phyloP scores from a whole-genome alignment of 2,329 filamentous ascomycete genomes.

The Stemphylium beticola region DNA sequence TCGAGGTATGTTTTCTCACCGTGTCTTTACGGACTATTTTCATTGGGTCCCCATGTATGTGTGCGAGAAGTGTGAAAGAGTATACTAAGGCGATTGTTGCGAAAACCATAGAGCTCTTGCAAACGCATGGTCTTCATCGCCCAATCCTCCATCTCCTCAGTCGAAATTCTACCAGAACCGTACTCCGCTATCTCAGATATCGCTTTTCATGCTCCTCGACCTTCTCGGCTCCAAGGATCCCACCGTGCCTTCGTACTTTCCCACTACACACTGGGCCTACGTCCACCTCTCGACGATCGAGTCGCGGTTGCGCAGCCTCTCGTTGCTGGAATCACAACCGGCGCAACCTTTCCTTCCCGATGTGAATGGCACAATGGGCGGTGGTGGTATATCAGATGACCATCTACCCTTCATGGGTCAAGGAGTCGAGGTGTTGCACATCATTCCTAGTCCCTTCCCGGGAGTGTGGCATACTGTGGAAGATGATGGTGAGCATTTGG shows the following conservation, averaged over 20 bases:
- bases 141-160: slow-evolving; percentile 70
- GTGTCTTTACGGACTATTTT: neutral
- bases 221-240: slow-evolving; percentile 76
- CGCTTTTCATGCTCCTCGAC: slow-evolving; percentile 89
- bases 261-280: slow-evolving; percentile 94
- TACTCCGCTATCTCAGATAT: slow-evolving; percentile 78
- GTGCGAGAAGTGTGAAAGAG: neutral
- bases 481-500: slow-evolving; percentile 85
- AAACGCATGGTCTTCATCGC: slow-evolving; percentile 75
- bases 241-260: slow-evolving; percentile 81
- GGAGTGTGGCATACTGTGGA: slow-evolving; percentile 82
- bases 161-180: slow-evolving; percentile 63
- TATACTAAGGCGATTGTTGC: neutral
- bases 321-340: slow-evolving; percentile 68
- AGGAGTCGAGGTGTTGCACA: slow-evolving; percentile 85
- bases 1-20: slow-evolving; percentile 64
- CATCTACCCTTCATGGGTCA: slow-evolving; percentile 88
- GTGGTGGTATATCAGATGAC: slow-evolving; percentile 75
- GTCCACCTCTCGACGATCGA: slow-evolving; percentile 76
- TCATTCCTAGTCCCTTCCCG: slow-evolving; percentile 87
- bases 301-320: slow-evolving; percentile 70
- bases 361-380: slow-evolving; percentile 35
- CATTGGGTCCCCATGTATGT: neutral
- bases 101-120: slow-evolving; percentile 69
- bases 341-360: slow-evolving; percentile 57